Evolutionary conservation across 441 rosid species (phyloP).

Genomic region (Eutrema salsugineum): DNA sequence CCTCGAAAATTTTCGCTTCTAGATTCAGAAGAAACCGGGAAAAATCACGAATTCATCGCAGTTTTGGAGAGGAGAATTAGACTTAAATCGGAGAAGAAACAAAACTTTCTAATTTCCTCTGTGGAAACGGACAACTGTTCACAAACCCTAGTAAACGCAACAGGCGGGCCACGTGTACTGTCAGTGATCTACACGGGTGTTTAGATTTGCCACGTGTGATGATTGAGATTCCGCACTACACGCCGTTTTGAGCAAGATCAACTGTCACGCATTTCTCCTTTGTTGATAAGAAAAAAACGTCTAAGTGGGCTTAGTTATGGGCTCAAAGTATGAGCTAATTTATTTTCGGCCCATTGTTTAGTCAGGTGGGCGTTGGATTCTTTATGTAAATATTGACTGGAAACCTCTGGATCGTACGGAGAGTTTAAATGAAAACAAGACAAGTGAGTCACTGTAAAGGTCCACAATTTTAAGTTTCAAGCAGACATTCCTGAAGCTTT

Average conservation of each 20-base stretch:
- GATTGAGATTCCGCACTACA: neutral
- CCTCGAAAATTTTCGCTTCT: neutral
- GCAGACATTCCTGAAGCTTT: conserved; percentile 18
- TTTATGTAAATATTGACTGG: neutral
- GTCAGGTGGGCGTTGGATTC: neutral
- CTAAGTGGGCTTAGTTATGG: neutral
- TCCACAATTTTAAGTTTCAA: conserved; percentile 1
- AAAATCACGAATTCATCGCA: neutral
- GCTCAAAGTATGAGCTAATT: neutral
- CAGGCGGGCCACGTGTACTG: neutral
- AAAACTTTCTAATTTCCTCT: neutral
- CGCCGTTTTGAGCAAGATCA: neutral
- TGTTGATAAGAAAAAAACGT: neutral
- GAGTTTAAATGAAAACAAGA: conserved; percentile 1
- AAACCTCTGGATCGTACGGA: neutral
- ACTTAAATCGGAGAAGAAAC: too few relatives aligned
- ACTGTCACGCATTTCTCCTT: neutral
- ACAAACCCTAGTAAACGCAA: neutral
- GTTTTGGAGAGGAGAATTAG: neutral
- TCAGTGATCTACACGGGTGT: neutral
- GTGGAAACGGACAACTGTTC: neutral
- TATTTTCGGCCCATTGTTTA: neutral
- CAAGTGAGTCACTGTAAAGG: neutral
- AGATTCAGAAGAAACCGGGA: neutral
- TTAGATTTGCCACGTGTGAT: neutral